Evolutionary conservation across 192 early-diverging fungal species (phyloP), one percentile per base, ranked within the genome.

Genomic region (Linnemannia exigua): DNA sequence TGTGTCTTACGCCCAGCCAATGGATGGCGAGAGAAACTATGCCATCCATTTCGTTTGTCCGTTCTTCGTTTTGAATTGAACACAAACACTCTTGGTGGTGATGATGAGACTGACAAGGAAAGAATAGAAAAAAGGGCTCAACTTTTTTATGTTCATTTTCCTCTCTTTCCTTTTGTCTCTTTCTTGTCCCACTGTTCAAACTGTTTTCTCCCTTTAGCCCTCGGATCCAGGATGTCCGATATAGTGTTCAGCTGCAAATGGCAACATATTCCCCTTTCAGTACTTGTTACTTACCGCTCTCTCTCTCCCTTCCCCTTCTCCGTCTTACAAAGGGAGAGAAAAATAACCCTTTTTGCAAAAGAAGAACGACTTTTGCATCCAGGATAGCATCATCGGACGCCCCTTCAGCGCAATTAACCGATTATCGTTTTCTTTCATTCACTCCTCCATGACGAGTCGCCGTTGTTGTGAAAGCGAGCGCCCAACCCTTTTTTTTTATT

Each of bases 341-440:
- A 54, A 25, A 54, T 54, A 54, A 9, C 52, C 0, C 22, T 25
- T 20, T n/a, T 44, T 44, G 41, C 41, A 63, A 25, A 63, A 63
- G 31, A 63, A 25, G 31, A 25, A 31, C 58, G 58, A 63, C 58
- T 63, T 63, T 63, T 63, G 20, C 51, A 6, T 54, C 20, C 33
- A 25, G 22, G 58, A 79, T 72, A 79, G 77, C 77, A 79, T 72
- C 69, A 76, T 76, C 38, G 75, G 28, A 51, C 44, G 28, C 61
- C 35, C 31, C 38, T 19, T 14, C 63, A 76, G 75, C 63, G 63
- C 75, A 67, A 67, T 76, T 35, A 63, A 67, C 58, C 58, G 58
- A 63, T 15, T 14, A 63, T 63, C 25, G 14, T 31, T 7, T n/a
- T 6, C 12, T 11, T 25, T 25, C 28, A 63, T 63, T 63, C 25